Conservation (phyloP, 345 rosid genomes). For the Capsella bursapastoris region DNA sequence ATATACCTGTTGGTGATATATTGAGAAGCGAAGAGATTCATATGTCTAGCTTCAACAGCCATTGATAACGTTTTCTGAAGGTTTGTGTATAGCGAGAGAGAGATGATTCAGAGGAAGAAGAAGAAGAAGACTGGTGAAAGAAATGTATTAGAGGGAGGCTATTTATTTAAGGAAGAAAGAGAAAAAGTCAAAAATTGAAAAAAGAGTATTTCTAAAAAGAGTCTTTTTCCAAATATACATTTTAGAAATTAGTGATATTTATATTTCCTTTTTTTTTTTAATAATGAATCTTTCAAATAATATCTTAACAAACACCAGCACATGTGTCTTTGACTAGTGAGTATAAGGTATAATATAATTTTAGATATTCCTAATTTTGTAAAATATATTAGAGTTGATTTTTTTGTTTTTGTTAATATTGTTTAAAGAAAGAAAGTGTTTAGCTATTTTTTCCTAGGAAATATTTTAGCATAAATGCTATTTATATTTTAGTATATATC, state of each 20-base stretch:
- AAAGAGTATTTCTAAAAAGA: slow-evolving; percentile 39
- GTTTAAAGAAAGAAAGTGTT: slow-evolving; percentile 17
- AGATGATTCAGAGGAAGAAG: neutral
- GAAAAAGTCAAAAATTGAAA: slow-evolving; percentile 47
- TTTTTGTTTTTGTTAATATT: neutral
- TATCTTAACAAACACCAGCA: slow-evolving; percentile 41
- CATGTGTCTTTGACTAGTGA: slow-evolving; percentile 38
- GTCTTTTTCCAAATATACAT: slow-evolving; percentile 6
- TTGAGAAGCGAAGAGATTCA: slow-evolving; percentile 52
- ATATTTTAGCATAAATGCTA: slow-evolving; percentile 11
- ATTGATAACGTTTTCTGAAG: slow-evolving; percentile 40
- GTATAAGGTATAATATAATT: neutral
- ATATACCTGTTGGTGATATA: slow-evolving; percentile 48
- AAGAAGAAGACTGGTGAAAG: slow-evolving; percentile 35
- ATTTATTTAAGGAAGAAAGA: slow-evolving; percentile 34
- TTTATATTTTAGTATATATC: neutral
- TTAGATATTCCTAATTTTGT: neutral
- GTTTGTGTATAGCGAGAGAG: slow-evolving; percentile 17
- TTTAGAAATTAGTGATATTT: neutral
- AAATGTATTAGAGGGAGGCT: slow-evolving; percentile 34
- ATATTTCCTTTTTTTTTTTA: neutral
- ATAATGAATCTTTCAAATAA: neutral
- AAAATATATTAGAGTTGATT: too few relatives aligned
- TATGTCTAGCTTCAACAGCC: slow-evolving; percentile 67
- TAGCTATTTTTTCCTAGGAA: slow-evolving; percentile 12